These are phyloP conservation scores for Sporothrix curviconia DNA, from an alignment of 2,329 filamentous ascomycete genomes.

Conservation along the genomic window DNA sequence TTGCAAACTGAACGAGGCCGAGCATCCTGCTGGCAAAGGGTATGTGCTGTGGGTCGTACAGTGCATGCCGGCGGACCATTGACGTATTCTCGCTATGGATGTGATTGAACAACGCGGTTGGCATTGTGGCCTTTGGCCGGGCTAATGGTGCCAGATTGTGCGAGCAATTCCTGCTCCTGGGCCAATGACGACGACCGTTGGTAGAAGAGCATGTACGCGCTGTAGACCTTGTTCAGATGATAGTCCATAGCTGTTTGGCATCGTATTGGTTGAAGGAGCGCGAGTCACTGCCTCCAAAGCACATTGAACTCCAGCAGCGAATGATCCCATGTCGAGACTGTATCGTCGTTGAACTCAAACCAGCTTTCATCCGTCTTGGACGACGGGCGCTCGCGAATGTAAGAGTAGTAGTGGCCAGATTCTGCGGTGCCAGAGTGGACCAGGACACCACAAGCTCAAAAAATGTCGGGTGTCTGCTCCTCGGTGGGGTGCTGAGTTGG, in stretches of 20 bases:
- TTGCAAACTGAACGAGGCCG: conserved; percentile 45
- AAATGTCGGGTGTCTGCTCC: conserved; percentile 61
- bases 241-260: conserved; percentile 36
- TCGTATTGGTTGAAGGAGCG: conserved; percentile 33
- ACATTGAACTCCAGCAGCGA: conserved; percentile 64
- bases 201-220: conserved; percentile 98
- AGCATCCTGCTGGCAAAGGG: conserved; percentile 61
- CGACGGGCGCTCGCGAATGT: conserved; percentile 71
- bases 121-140: conserved; percentile 42
- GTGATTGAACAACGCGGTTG: conserved; percentile 43
- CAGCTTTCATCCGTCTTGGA: conserved; percentile 47
- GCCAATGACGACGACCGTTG: conserved; percentile 66
- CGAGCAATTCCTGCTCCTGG: conserved; percentile 43
- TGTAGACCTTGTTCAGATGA: conserved; percentile 65
- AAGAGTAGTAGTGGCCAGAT: conserved; percentile 96
- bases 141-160: conserved; percentile 28
- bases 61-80: conserved; percentile 68
- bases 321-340: conserved; percentile 69
- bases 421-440: conserved; percentile 91
- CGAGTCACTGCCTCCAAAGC: conserved; percentile 63
- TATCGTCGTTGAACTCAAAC: conserved; percentile 94
- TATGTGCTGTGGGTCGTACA: conserved; percentile 67
- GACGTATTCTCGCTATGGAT: conserved; percentile 67
- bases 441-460: conserved; percentile 90
- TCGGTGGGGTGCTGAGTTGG: conserved; percentile 60